phyloP scores from a whole-genome alignment of 805 yeast species.

The Suhomyces faveliae region DNA sequence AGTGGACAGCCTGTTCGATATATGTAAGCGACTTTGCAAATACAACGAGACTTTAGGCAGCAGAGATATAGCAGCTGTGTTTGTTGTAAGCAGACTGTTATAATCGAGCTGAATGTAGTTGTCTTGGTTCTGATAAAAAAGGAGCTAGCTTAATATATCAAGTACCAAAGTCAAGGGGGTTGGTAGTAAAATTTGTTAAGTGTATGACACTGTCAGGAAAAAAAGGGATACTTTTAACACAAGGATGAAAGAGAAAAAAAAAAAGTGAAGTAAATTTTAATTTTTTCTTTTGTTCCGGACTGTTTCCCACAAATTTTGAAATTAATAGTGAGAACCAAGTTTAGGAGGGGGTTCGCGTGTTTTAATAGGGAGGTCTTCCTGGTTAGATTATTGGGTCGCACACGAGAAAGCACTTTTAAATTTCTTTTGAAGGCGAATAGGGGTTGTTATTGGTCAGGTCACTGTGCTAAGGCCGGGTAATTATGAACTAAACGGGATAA shows the following conservation, averaged over 20 bases:
- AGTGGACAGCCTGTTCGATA: slow-evolving; percentile 8
- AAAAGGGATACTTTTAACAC: slow-evolving; percentile 8
- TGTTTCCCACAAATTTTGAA: neutral
- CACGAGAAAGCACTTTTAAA: neutral
- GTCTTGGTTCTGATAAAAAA: neutral
- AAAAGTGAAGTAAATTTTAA: slow-evolving; percentile 5
- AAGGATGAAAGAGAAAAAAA: slow-evolving; percentile 6
- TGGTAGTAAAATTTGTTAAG: slow-evolving; percentile 5
- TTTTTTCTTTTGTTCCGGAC: slow-evolving; percentile 4
- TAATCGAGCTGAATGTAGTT: neutral
- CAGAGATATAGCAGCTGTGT: slow-evolving; percentile 1
- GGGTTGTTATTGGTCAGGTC: slow-evolving; percentile 2
- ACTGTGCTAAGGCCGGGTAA: slow-evolving; percentile 1
- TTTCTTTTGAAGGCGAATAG: neutral
- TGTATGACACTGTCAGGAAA: slow-evolving; percentile 8
- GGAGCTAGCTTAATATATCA: slow-evolving; percentile 2
- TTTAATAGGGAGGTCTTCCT: slow-evolving; percentile 10
- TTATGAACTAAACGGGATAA: neutral
- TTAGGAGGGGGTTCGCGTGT: slow-evolving; percentile 10
- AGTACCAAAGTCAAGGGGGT: slow-evolving; percentile 1
- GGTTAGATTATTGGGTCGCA: neutral
- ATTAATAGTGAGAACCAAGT: neutral
- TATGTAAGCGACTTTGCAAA: neutral
- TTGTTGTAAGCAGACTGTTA: neutral
- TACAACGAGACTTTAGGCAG: slow-evolving; percentile 1